These are phyloP conservation scores for Articulospora tetracladia DNA, from an alignment of 495 filamentous ascomycete species.

Conservation along the genomic window DNA sequence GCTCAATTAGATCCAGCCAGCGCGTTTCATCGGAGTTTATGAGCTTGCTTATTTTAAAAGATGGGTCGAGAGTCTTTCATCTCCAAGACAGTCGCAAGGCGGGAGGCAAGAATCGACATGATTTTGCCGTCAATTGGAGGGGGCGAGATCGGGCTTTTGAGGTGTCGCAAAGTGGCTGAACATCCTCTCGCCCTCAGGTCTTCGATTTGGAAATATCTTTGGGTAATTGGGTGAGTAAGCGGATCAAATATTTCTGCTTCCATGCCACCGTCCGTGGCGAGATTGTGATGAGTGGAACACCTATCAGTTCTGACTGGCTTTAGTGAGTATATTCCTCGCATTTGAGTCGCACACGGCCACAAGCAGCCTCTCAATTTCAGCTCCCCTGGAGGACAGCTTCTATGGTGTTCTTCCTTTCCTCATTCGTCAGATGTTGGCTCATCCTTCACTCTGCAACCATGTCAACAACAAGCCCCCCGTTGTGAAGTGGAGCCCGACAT, in stretches of 20 bases:
- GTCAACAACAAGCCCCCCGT: not conserved
- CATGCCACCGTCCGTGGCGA: constrained; percentile 1
- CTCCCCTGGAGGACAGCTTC: not conserved
- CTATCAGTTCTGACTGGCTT: not conserved
- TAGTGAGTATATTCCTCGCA: not conserved
- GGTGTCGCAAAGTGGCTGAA: too few species aligned
- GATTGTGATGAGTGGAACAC: not conserved
- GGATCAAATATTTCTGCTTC: not conserved
- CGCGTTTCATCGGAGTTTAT: too few species aligned
- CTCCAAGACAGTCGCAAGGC: too few species aligned
- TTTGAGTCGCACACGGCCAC: not conserved
- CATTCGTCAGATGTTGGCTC: not conserved
- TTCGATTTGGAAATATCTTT: too few species aligned
- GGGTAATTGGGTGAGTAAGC: too few species aligned
- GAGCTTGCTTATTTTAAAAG: too few species aligned
- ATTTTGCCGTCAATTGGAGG: too few species aligned
- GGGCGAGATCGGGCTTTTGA: too few species aligned
- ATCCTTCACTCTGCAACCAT: not conserved
- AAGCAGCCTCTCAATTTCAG: constrained; percentile 14
- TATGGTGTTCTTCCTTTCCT: not conserved
- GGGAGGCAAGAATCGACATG: too few species aligned
- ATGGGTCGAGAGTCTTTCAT: too few species aligned
- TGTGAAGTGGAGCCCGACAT: not conserved
- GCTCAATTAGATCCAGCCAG: too few species aligned
- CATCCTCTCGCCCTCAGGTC: too few species aligned